A percentile compares a stretch with the other conserved stretches of the same genome.
Conservation (phyloP, 805 yeast species). For the Maudiozyma serrabonitensis region DNA sequence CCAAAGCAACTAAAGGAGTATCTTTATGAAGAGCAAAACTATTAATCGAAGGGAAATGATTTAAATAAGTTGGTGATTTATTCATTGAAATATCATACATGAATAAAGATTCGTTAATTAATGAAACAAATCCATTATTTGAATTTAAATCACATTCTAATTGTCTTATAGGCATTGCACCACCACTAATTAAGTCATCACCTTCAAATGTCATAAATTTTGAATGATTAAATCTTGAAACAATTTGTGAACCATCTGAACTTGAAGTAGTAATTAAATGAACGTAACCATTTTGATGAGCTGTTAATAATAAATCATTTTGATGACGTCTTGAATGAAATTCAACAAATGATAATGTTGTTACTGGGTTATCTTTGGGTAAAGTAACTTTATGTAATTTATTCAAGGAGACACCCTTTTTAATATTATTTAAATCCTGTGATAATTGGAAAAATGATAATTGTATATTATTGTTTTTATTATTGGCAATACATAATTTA, state of each 20-base stretch:
- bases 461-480: conserved; percentile 12
- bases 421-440: neutral
- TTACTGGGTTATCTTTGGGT: conserved; percentile 12
- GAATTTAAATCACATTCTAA: conserved; percentile 12
- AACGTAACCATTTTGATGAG: conserved; percentile 67
- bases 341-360: conserved; percentile 5
- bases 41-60: conserved; percentile 18
- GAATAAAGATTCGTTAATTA: conserved; percentile 62
- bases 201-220: conserved; percentile 41
- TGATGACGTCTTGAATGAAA: conserved; percentile 6
- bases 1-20: conserved; percentile 5
- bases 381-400: conserved; percentile 19
- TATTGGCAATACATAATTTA: conserved; percentile 8
- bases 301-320: conserved; percentile 41
- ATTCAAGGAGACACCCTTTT: conserved; percentile 5
- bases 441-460: conserved; percentile 12
- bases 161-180: conserved; percentile 11
- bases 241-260: conserved; percentile 55
- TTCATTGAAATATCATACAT: conserved; percentile 62
- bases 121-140: conserved; percentile 39
- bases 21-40: conserved; percentile 11
- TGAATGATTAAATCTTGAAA: conserved; percentile 70
- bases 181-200: neutral
- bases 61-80: conserved; percentile 19
- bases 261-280: conserved; percentile 51